Conservation (phyloP, 2,329 filamentous ascomycete species). For the Diaporthe citrichinensis region DNA sequence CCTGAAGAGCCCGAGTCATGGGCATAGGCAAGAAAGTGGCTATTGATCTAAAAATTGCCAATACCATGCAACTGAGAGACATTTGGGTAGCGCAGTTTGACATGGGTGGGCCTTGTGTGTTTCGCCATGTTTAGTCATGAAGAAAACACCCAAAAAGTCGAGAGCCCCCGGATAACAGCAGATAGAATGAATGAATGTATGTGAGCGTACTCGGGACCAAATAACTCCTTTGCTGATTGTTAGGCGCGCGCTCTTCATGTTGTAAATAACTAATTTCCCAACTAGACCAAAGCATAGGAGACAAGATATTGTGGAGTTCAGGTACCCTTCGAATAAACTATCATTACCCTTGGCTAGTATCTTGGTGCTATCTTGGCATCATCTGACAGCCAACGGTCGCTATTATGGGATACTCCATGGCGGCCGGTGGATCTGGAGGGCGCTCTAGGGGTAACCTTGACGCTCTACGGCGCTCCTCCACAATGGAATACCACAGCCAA, state of each 20-base stretch:
- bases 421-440: not conserved
- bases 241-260: not conserved
- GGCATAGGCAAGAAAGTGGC: not conserved
- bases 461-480: constrained; percentile 15
- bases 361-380: constrained; percentile 12
- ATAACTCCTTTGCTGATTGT: not conserved
- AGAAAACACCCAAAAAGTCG: not conserved
- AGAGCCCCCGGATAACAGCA: not conserved
- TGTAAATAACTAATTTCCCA: not conserved
- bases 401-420: not conserved
- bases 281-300: not conserved
- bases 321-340: constrained; percentile 24
- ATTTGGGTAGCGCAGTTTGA: constrained; percentile 20
- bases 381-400: constrained; percentile 24
- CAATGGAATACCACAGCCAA: not conserved
- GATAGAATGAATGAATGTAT: not conserved
- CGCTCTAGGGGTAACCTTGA: constrained; percentile 21
- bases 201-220: not conserved
- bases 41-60: constrained; percentile 27
- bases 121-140: not conserved
- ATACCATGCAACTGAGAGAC: not conserved
- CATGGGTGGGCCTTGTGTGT: constrained; percentile 10
- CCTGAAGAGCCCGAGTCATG: too few species aligned
- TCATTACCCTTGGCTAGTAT: not conserved
- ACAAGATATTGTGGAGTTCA: not conserved